Conservation (phyloP, 2,329 filamentous ascomycete genomes). For the Paradendryphiella salina region DNA sequence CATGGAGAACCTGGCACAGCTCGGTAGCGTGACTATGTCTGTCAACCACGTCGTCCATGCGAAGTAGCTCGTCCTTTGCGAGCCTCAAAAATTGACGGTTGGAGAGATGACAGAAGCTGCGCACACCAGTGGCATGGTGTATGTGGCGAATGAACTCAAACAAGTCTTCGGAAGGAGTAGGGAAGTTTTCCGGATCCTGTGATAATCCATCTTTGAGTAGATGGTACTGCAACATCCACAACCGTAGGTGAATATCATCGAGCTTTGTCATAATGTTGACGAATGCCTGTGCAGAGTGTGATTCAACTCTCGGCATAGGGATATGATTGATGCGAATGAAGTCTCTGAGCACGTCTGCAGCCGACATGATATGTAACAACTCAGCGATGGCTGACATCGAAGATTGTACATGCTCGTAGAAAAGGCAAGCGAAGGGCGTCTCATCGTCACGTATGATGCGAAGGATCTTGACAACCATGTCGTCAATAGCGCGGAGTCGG, state of each 20-base stretch:
- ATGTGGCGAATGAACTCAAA: conserved; percentile 79
- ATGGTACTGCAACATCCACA: conserved; percentile 85
- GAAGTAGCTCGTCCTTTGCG: conserved; percentile 81
- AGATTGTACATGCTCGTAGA: conserved; percentile 73
- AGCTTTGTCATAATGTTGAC: conserved; percentile 66
- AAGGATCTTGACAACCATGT: conserved; percentile 72
- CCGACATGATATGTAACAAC: conserved; percentile 74
- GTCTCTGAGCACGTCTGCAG: conserved; percentile 81
- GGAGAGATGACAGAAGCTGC: conserved; percentile 81
- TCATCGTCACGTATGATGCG: conserved; percentile 66
- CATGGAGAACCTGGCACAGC: conserved; percentile 66
- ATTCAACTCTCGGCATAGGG: conserved; percentile 62
- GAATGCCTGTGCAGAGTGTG: conserved; percentile 48
- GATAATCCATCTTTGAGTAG: conserved; percentile 74
- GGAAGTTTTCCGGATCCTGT: conserved; percentile 67
- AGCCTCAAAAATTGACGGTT: conserved; percentile 88
- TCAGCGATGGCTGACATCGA: conserved; percentile 73
- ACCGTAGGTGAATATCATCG: conserved; percentile 82
- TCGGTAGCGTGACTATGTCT: conserved; percentile 71
- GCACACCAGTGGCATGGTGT: conserved; percentile 80
- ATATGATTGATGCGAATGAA: conserved; percentile 77
- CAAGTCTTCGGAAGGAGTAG: conserved; percentile 69
- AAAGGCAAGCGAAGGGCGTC: conserved; percentile 78
- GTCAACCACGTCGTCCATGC: conserved; percentile 73
- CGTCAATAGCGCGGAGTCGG: conserved; percentile 77